A percentile compares a stretch with the other conserved stretches of the same genome.
Evolutionary conservation across 75 land plant species (phyloP).

Genomic region (Sequoia sempervirens): DNA sequence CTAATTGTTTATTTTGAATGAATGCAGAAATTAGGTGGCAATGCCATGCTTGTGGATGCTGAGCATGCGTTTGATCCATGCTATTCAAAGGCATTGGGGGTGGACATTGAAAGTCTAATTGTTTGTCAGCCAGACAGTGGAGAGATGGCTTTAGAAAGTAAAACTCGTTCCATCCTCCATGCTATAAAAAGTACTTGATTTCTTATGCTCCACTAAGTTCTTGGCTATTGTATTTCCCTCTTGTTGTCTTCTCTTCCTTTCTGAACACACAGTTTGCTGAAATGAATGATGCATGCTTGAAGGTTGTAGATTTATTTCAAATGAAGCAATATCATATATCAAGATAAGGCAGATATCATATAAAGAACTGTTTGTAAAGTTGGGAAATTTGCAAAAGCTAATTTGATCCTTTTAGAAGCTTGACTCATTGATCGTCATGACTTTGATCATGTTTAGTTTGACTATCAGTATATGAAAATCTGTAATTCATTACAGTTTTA

Average conservation of each 20-base stretch:
- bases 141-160: conserved; percentile 98
- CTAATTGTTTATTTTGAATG: conserved; percentile 5
- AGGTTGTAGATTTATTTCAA: neutral
- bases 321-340: neutral
- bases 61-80: conserved; percentile 98
- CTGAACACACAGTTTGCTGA: neutral
- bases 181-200: neutral
- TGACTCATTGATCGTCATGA: neutral
- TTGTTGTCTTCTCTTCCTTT: neutral
- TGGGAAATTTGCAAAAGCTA: neutral
- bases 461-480: neutral
- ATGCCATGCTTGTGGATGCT: conserved; percentile 98
- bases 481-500: neutral
- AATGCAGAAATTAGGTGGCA: conserved; percentile 82
- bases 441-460: neutral
- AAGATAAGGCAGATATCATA: neutral
- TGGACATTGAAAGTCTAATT: conserved; percentile 89
- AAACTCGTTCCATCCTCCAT: conserved; percentile 1
- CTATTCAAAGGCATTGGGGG: conserved; percentile 85
- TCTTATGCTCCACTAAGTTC: neutral
- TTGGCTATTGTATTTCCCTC: neutral
- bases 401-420: neutral
- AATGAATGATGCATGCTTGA: neutral
- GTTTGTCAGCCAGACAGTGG: conserved; percentile 98
- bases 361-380: neutral